phyloP scores from a whole-genome alignment of 495 filamentous ascomycete genomes.

The Penicillium crystallinum region DNA sequence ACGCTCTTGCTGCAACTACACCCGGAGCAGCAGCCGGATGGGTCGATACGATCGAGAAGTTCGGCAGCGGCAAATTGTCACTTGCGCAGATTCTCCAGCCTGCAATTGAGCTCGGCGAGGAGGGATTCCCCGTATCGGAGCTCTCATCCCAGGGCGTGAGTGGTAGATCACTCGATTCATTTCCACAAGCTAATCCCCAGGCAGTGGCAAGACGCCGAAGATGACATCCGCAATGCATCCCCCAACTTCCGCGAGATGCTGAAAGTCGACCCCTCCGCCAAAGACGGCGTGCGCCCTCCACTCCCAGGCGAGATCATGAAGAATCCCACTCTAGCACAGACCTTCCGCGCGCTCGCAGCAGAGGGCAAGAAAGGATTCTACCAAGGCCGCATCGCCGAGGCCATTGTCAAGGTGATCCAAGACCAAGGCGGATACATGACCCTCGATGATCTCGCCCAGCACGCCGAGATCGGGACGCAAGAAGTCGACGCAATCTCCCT shows the following conservation, averaged over 20 bases:
- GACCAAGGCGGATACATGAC: conserved; percentile 74
- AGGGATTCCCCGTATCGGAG: conserved; percentile 86
- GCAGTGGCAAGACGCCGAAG: conserved; percentile 65
- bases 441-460: conserved; percentile 72
- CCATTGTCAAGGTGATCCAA: conserved; percentile 69
- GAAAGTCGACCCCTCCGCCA: conserved; percentile 60
- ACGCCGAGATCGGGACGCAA: conserved; percentile 70
- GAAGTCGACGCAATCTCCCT: conserved; percentile 76
- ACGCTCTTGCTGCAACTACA: conserved; percentile 75
- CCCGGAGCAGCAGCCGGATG: conserved; percentile 93
- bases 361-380: conserved; percentile 92
- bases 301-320: conserved; percentile 82
- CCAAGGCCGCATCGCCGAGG: conserved; percentile 71
- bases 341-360: conserved; percentile 72
- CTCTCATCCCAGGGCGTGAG: conserved; percentile 67
- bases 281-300: conserved; percentile 65
- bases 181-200: neutral
- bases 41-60: conserved; percentile 85
- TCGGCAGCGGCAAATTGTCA: conserved; percentile 81
- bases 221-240: conserved; percentile 59
- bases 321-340: conserved; percentile 74
- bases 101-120: conserved; percentile 80
- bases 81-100: conserved; percentile 75
- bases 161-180: conserved; percentile 10
- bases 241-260: conserved; percentile 84